Base-by-base conservation (phyloP, 164 flowering plant species). In the Euptelea pleiosperma region DNA sequence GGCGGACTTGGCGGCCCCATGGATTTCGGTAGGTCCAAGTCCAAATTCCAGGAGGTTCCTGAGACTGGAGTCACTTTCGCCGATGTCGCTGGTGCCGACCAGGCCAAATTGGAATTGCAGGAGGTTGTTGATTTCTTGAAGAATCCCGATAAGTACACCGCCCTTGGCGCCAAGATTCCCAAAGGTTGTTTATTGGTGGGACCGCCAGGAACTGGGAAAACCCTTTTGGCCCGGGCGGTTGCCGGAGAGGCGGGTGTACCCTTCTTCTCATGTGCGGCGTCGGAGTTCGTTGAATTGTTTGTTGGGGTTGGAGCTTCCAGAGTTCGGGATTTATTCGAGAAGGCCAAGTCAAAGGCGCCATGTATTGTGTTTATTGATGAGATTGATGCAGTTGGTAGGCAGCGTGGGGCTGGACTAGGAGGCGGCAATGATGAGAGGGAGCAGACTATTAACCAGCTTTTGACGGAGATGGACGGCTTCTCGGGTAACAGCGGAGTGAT, bases 271-370 rank as follows among this genome's bases (percentile, higher is more conserved):
- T 85, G 92, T 39, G 93, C 93, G 0, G 98, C 93, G 0, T 92
- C 98, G 0, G 98, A 92, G 68, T 92, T 92, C 60, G 96, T 92
- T 26, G 98, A 89, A 62, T 60, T 92, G 71, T 89, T 92, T 65
- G 98, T 92, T 36, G 98, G 98, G 33, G 98, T 92, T 33, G 98
- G 98, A 19, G 96, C 98, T 0, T 92, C 98, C 0, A 84, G 98
- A 61, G 98, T 92, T 26, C 56, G 98, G 73, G 96, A 89, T 69
- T 73, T 92, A 77, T 92, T 92, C 41, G 95, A 92, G 75, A 89
- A 89, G 76, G 98, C 98, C 0, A 92, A 89, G 77, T 66, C 89
- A 4, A 89, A 90, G 57, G 98, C 97, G 0, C 97, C 97, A 0
- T 90, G 97, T 75, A 90, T 90, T 74, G 96, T 90, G 64, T 90